Percentiles rank a stretch among this genome's conserved stretches.
phyloP scores from a whole-genome alignment of 495 filamentous ascomycete genomes.

The Hyaloscypha bicolor region DNA sequence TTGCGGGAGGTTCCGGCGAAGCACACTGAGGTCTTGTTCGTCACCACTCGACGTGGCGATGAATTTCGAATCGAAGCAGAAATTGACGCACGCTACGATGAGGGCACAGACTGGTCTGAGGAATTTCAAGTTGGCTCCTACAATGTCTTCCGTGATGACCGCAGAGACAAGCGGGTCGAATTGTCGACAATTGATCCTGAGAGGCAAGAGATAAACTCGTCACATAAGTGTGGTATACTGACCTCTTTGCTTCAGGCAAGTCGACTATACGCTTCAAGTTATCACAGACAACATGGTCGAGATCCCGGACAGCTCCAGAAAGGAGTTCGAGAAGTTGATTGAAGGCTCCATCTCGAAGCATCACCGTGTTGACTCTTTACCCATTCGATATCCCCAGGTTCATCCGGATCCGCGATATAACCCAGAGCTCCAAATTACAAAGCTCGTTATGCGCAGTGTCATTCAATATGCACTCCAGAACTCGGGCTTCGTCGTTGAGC shows the following conservation, averaged over 20 bases:
- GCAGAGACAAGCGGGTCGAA: constrained; percentile 35
- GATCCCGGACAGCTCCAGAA: constrained; percentile 2
- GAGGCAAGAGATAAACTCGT: constrained; percentile 34
- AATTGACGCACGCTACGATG: constrained; percentile 25
- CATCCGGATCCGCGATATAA: not conserved
- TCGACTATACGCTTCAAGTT: constrained; percentile 46
- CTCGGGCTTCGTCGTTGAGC: constrained; percentile 55
- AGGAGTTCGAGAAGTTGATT: constrained; percentile 20
- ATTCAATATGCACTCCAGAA: constrained; percentile 48
- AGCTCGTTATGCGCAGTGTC: constrained; percentile 52
- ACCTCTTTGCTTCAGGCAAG: constrained; percentile 27
- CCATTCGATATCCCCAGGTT: constrained; percentile 29
- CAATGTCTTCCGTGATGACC: constrained; percentile 20
- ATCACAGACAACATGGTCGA: constrained; percentile 31
- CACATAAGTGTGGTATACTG: not conserved
- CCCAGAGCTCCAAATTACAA: constrained; percentile 27
- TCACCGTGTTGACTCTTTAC: constrained; percentile 15
- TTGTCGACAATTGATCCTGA: constrained; percentile 42
- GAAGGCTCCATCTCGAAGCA: constrained; percentile 11
- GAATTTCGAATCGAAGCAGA: constrained; percentile 33
- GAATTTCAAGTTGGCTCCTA: constrained; percentile 24
- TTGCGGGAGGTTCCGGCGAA: constrained; percentile 30
- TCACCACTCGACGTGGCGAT: constrained; percentile 26
- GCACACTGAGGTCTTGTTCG: constrained; percentile 30
- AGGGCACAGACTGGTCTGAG: not conserved